Conservation (phyloP, 148 eudicot species). For the Spergularia marina region DNA sequence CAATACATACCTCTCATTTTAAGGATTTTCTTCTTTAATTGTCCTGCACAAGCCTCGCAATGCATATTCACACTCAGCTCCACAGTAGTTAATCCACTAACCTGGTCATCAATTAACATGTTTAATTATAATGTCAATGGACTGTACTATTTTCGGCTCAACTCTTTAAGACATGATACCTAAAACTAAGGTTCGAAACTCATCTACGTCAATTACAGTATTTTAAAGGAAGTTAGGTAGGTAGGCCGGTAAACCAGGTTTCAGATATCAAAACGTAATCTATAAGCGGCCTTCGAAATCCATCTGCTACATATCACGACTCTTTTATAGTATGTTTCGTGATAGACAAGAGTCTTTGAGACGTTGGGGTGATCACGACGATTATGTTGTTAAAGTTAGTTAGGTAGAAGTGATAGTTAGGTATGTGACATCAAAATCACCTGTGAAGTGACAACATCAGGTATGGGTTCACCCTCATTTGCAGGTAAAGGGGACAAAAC, state of each 20-base stretch:
- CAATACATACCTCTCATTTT: conserved; percentile 70
- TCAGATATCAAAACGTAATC: too few species aligned
- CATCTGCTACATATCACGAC: too few species aligned
- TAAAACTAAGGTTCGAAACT: background rate
- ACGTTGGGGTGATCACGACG: too few species aligned
- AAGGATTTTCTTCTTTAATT: conserved; percentile 87
- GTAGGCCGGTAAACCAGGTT: too few species aligned
- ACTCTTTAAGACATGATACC: background rate
- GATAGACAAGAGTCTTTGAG: too few species aligned
- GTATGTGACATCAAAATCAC: conserved; percentile 30
- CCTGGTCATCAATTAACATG: conserved; percentile 37
- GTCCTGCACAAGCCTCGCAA: conserved; percentile 90
- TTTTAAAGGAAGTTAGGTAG: background rate
- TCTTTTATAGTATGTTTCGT: too few species aligned
- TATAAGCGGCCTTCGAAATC: too few species aligned
- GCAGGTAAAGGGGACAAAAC: conserved; percentile 85
- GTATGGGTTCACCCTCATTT: conserved; percentile 72
- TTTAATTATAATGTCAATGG: background rate
- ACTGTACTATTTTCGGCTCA: background rate
- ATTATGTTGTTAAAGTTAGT: background rate
- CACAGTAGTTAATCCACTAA: conserved; percentile 66
- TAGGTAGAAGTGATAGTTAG: background rate
- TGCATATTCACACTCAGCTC: conserved; percentile 97
- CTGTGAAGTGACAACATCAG: conserved; percentile 78
- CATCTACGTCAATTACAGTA: background rate